phyloP scores from a whole-genome alignment of 2,329 filamentous ascomycete species.

The Penicillium janthinellum region DNA sequence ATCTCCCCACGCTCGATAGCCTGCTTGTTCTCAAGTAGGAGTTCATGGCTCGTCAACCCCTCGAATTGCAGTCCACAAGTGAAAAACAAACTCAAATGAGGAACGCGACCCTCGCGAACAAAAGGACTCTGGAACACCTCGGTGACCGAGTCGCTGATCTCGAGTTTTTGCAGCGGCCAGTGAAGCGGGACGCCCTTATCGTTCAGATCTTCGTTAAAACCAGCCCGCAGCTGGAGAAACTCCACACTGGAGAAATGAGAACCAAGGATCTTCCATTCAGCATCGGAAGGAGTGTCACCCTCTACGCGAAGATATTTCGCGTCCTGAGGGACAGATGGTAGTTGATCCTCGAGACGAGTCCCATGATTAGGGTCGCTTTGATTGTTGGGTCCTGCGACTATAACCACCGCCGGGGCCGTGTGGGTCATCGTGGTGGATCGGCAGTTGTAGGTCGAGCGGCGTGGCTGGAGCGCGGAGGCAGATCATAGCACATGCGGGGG shows the following conservation, averaged over 20 bases:
- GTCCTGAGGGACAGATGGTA: slow-evolving; percentile 21
- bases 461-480: not conserved
- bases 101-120: slow-evolving; percentile 23
- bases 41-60: slow-evolving; percentile 22
- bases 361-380: slow-evolving; percentile 6
- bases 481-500: not conserved
- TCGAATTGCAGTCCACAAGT: slow-evolving; percentile 29
- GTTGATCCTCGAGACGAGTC: slow-evolving; percentile 17
- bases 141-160: slow-evolving; percentile 16
- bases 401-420: slow-evolving; percentile 2
- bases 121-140: slow-evolving; percentile 21
- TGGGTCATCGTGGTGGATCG: slow-evolving; percentile 9
- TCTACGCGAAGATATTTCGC: slow-evolving; percentile 18
- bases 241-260: slow-evolving; percentile 25
- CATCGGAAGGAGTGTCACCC: slow-evolving; percentile 25
- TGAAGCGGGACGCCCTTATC: slow-evolving; percentile 28
- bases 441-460: not conserved
- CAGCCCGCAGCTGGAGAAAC: slow-evolving; percentile 22
- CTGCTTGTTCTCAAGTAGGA: slow-evolving; percentile 10
- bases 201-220: slow-evolving; percentile 27
- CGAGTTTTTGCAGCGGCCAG: slow-evolving; percentile 27
- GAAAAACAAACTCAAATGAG: slow-evolving; percentile 23
- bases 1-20: slow-evolving; percentile 23
- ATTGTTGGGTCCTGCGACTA: slow-evolving; percentile 15
- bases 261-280: slow-evolving; percentile 29